A percentile compares a stretch with the other conserved stretches of the same genome.
Evolutionary conservation across 208 protist species (phyloP).

Genomic region (Leishmania tropica): DNA sequence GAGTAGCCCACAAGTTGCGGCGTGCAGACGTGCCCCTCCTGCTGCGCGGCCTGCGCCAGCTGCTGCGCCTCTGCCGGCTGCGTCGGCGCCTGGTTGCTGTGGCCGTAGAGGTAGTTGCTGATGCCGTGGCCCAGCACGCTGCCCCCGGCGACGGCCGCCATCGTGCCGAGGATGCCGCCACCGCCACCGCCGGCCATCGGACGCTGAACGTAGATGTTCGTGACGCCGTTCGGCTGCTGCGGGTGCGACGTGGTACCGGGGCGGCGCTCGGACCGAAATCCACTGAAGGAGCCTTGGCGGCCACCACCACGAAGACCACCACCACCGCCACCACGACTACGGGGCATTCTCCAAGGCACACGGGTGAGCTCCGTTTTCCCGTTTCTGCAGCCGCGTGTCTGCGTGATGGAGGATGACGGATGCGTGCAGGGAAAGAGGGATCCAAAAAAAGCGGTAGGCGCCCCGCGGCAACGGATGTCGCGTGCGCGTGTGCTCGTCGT

Average conservation of each 20-base stretch:
- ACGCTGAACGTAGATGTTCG: constrained; percentile 81
- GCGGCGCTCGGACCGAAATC: not conserved
- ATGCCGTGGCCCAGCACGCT: constrained; percentile 88
- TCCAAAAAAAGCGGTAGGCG: too few species aligned
- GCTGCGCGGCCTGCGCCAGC: constrained; percentile 60
- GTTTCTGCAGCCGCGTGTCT: not conserved
- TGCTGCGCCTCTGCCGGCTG: constrained; percentile 86
- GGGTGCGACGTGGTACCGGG: constrained; percentile 7
- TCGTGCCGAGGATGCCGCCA: constrained; percentile 78
- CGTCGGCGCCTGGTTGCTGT: constrained; percentile 63
- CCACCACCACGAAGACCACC: too few species aligned
- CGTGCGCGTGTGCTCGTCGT: too few species aligned
- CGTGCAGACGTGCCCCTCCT: constrained; percentile 65
- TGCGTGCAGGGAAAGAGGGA: not conserved
- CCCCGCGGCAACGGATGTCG: not conserved
- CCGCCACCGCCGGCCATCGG: constrained; percentile 46
- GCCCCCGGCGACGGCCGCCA: constrained; percentile 82
- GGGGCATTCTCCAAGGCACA: too few species aligned
- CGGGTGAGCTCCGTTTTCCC: too few species aligned
- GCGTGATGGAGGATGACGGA: not conserved
- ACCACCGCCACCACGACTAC: too few species aligned
- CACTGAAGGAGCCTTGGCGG: not conserved
- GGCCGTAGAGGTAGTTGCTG: constrained; percentile 86
- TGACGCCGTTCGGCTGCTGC: constrained; percentile 54
- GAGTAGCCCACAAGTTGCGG: constrained; percentile 77